Evolutionary conservation across 2,329 filamentous ascomycete genomes (phyloP), one percentile per base, ranked within the genome.

Genomic region (Xylariaceae sp.): DNA sequence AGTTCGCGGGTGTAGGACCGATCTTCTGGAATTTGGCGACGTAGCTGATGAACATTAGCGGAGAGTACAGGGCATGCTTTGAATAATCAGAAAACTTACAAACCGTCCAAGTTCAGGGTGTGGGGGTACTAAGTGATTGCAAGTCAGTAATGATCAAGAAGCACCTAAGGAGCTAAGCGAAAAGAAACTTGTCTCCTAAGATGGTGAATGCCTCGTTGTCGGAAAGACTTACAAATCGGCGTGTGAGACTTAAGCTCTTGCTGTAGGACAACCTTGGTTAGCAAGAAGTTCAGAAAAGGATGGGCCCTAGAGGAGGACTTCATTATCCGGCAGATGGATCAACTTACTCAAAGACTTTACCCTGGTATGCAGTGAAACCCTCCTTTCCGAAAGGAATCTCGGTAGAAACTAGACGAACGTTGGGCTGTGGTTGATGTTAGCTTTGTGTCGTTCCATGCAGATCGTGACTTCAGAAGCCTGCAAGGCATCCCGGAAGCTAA

Each of bases 1-100:
- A 79, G 56, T 82, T 84, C 58, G 80, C 76, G 1, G 89, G 87
- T 47, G 89, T 90, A 2, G 90, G 88, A 0, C 86, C 93, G 13
- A 85, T 85, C 82, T 99, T 99, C 76, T 96, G 92, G 77, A 99
- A 89, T 76, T 99, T 99, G 70, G 92, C 90, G 62, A 99, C 94
- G 73, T 92, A 62, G 49, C 57, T 62, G 50, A 8, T 44, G 18
- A 49, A 1, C 8, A 51, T 64, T 54, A 64, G 58, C 10, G 1
- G 18, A 51, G 13, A 0, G 51, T 30, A 39, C 34, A 11, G 35
- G 5, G 2, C 1, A 13, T n/a, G 10, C 8, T 13, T 8, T 34
- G 0, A 11, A 10, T 4, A 37, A 30, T 23, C 1, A n/a, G 9
- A 18, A 10, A 56, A 59, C 61, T 56, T 51, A 99, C 86, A 99